Conservation (phyloP, 1,139 yeast species). For the Sugiyamaella sp. region DNA sequence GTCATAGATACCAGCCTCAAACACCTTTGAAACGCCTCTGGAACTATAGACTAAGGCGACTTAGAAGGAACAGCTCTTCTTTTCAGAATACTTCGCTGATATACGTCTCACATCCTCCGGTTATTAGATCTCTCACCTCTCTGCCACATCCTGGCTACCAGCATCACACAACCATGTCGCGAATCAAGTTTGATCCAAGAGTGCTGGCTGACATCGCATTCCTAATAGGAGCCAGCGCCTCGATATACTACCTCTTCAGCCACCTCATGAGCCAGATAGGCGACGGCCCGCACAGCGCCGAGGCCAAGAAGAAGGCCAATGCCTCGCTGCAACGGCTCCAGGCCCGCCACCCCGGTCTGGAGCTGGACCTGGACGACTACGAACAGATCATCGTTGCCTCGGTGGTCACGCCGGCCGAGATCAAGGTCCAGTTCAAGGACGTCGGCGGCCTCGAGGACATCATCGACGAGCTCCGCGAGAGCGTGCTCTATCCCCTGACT, state of each 20-base stretch:
- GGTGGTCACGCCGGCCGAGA: conserved; percentile 85
- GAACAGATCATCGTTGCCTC: conserved; percentile 74
- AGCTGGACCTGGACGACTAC: conserved; percentile 67
- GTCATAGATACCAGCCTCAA: no score
- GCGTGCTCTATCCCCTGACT: conserved; percentile 86
- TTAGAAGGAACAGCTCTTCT: no score
- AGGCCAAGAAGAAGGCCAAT: conserved; percentile 67
- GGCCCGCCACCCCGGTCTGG: conserved; percentile 60
- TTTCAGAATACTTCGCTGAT: no score
- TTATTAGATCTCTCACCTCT: no score
- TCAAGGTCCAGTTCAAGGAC: conserved; percentile 72
- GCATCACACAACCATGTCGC: conserved; percentile 4
- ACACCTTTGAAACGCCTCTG: no score
- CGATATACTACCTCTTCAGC: conserved; percentile 70
- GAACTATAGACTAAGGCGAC: no score
- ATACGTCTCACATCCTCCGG: no score
- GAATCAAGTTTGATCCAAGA: conserved; percentile 33
- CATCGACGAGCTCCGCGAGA: conserved; percentile 81
- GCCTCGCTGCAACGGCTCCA: conserved; percentile 63
- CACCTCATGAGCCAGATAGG: conserved; percentile 46
- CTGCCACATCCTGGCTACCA: no score
- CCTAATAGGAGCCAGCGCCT: conserved; percentile 79
- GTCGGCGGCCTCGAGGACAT: conserved; percentile 87
- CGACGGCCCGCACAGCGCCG: conserved; percentile 43
- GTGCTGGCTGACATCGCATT: conserved; percentile 65